Evolutionary conservation across 108 stramenopile species (phyloP), one percentile per base, ranked within the genome.

Genomic region (Skeletonema grethae): DNA sequence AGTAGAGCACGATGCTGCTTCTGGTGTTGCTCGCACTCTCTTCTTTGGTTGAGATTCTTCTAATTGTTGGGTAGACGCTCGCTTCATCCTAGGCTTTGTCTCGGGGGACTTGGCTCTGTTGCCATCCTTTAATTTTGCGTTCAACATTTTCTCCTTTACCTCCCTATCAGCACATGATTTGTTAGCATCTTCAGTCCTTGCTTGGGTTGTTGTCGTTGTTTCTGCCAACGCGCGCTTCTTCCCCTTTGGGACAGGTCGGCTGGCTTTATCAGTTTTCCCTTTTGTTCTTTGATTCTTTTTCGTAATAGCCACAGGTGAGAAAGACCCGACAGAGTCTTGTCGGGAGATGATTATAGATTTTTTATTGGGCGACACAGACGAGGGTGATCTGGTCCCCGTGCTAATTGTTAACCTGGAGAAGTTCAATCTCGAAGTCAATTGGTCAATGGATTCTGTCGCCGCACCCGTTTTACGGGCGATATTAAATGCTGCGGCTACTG

Each of bases 401-500:
- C 63, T 63, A 32, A 36, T 61, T 55, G 64, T 43, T 22, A 75
- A 43, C 20, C 57, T 67, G 18, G 73, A 48, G 29, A 61, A 57
- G 11, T 55, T 50, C 3, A 82, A 64, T 67, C 80, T 70, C 28
- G 83, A 79, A 34, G 82, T 84, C 32, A 90, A 63, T 36, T 82
- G 57, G 24, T 87, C 81, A 24, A 90, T 86, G 3, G 89, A 86
- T 34, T 82, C 72, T 18, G 69, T 65, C 5, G 59, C 34, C 15
- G 45, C 61, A 12, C 35, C 36, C n/a, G 35, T 55, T 3, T 41
- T 24, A 25, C 75, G 35, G 12, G 83, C 86, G 56, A 64, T 48
- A 29, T 76, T 70, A 58, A 86, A 70, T 10, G 89, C 89, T 12
- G 50, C 38, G 24, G 83, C 82, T 0, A 90, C 87, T n/a, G 74